Conservation (phyloP, 441 rosid species). For the Eruca vesicaria region DNA sequence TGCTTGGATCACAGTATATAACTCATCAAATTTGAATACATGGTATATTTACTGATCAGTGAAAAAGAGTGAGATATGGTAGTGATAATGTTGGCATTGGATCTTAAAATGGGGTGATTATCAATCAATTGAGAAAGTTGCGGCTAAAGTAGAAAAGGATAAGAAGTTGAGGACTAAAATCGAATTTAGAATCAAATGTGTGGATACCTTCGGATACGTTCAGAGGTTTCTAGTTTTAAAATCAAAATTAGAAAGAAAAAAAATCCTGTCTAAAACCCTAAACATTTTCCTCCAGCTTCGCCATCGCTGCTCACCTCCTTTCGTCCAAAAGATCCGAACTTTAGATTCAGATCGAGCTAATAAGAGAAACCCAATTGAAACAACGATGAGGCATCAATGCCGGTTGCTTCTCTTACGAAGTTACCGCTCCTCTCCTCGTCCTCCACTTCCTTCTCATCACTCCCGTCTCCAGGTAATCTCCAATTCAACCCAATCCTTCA, state of each 20-base stretch:
- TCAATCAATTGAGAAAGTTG: neutral
- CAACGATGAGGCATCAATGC: slow-evolving; percentile 55
- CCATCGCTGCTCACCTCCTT: slow-evolving; percentile 7
- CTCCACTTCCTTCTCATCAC: slow-evolving; percentile 10
- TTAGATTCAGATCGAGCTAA: slow-evolving; percentile 1
- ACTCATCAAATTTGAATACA: neutral
- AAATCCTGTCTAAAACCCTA: slow-evolving; percentile 19
- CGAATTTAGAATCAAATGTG: neutral
- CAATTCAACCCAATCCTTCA: slow-evolving; percentile 30
- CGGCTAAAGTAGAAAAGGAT: neutral
- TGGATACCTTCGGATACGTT: neutral
- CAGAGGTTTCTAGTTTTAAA: neutral
- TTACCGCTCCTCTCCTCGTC: slow-evolving; percentile 30
- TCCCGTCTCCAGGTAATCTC: slow-evolving; percentile 44
- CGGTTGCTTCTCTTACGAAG: slow-evolving; percentile 44
- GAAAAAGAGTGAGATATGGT: neutral
- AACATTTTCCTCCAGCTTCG: neutral
- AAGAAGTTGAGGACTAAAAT: neutral
- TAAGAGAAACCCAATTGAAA: neutral
- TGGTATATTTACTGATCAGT: neutral
- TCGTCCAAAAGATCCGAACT: slow-evolving; percentile 1
- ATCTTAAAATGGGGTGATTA: neutral
- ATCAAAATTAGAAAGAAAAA: neutral
- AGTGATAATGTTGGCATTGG: neutral
- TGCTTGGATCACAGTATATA: neutral